Percentiles rank a stretch among this genome's conserved stretches.
These are phyloP conservation scores for Polytrichum formosum DNA, from an alignment of 225 moss, liverwort and hornwort genomes.

Conservation along the genomic window DNA sequence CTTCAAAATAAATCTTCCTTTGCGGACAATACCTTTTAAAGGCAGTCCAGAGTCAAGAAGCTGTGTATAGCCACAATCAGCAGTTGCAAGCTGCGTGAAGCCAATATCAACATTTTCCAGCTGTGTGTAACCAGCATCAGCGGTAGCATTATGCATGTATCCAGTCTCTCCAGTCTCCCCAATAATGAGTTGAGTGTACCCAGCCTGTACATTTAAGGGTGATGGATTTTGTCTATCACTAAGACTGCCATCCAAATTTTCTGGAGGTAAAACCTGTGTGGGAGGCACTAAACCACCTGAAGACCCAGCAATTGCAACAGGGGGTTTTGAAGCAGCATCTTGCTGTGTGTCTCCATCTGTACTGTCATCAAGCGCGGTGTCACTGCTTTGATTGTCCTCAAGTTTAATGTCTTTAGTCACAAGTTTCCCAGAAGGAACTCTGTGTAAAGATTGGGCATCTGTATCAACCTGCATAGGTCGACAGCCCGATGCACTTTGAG, in stretches of 20 bases:
- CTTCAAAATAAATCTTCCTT: not conserved
- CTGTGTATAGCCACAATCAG: slow-evolving; percentile 35
- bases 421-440: not conserved
- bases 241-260: slow-evolving; percentile 12
- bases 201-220: slow-evolving; percentile 24
- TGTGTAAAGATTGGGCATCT: slow-evolving; percentile 12
- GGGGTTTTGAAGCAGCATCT: slow-evolving; percentile 42
- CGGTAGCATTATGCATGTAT: slow-evolving; percentile 20
- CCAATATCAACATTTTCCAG: slow-evolving; percentile 36
- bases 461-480: slow-evolving; percentile 24
- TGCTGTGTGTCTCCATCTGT: slow-evolving; percentile 69
- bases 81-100: slow-evolving; percentile 37
- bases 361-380: slow-evolving; percentile 24
- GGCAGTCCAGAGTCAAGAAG: slow-evolving; percentile 23
- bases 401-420: slow-evolving; percentile 17
- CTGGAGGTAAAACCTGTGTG: slow-evolving; percentile 27
- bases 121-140: slow-evolving; percentile 30
- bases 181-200: slow-evolving; percentile 12
- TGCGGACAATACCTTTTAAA: slow-evolving; percentile 27
- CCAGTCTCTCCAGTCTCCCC: slow-evolving; percentile 21
- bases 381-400: slow-evolving; percentile 27
- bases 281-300: slow-evolving; percentile 30
- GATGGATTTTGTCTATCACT: slow-evolving; percentile 11
- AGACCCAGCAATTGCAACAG: slow-evolving; percentile 22
- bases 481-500: slow-evolving; percentile 34